Evolutionary conservation across 2,329 filamentous ascomycete species (phyloP).

Genomic region (Microdochium trichocladiopsis): DNA sequence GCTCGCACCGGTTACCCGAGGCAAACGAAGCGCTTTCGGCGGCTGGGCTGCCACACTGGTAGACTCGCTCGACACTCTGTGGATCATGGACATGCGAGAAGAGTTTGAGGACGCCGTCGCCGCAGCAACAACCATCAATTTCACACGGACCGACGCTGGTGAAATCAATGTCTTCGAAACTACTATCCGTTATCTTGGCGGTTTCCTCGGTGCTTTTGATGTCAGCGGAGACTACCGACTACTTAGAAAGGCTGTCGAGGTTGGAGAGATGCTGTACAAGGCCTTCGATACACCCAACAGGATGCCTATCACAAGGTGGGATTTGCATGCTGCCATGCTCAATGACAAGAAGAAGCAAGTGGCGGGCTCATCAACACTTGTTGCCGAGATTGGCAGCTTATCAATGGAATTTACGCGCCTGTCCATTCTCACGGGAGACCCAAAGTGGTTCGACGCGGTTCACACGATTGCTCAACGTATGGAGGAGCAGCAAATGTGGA

Average conservation of each 20-base stretch:
- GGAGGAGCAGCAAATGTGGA: conserved; percentile 56
- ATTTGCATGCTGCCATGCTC: conserved; percentile 29
- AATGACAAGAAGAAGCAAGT: neutral
- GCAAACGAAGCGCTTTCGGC: conserved; percentile 34
- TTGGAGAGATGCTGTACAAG: conserved; percentile 36
- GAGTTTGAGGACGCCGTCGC: conserved; percentile 41
- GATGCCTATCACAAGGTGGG: conserved; percentile 39
- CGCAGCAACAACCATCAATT: conserved; percentile 37
- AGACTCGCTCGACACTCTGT: conserved; percentile 42
- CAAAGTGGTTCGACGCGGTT: conserved; percentile 71
- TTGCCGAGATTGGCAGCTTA: conserved; percentile 52
- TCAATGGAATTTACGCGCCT: conserved; percentile 67
- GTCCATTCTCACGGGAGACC: conserved; percentile 64
- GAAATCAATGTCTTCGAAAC: conserved; percentile 35
- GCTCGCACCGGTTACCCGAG: conserved; percentile 33
- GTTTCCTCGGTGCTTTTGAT: conserved; percentile 31
- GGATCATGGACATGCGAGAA: conserved; percentile 39
- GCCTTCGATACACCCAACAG: conserved; percentile 37
- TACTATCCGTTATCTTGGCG: conserved; percentile 36
- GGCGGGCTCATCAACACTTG: conserved; percentile 20
- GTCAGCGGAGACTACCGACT: conserved; percentile 29
- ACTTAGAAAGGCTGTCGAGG: conserved; percentile 32
- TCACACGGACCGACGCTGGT: conserved; percentile 25
- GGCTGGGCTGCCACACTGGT: conserved; percentile 46
- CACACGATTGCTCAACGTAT: conserved; percentile 63